Evolutionary conservation across 495 filamentous ascomycete genomes (phyloP).

Genomic region (Aspergillus campestris): DNA sequence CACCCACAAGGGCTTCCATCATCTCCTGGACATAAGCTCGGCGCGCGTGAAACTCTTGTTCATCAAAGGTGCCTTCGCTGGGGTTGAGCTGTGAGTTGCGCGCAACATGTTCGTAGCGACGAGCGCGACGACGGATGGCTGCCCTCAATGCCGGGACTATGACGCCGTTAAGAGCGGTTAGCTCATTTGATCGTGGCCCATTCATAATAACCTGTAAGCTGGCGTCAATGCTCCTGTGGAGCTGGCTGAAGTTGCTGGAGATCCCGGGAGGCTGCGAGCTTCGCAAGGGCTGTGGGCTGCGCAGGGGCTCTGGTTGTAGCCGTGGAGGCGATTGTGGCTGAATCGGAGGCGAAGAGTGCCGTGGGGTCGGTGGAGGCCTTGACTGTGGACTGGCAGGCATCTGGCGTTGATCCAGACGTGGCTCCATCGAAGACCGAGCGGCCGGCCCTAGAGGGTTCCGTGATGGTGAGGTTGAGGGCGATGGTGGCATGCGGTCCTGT

Average conservation of each 20-base stretch:
- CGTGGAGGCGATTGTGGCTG: constrained; percentile 25
- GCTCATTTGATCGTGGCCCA: constrained; percentile 16
- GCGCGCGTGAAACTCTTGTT: constrained; percentile 22
- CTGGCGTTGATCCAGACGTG: not conserved
- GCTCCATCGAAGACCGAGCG: not conserved
- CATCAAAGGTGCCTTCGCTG: constrained; percentile 6
- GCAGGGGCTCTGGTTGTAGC: constrained; percentile 18
- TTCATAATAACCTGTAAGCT: constrained; percentile 10
- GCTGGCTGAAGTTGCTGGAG: not conserved
- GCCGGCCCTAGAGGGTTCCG: constrained; percentile 25
- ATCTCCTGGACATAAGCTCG: constrained; percentile 72
- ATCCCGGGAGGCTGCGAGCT: constrained; percentile 1
- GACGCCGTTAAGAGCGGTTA: constrained; percentile 67
- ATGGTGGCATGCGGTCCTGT: constrained; percentile 26
- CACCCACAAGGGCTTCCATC: constrained; percentile 67
- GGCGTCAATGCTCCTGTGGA: not conserved
- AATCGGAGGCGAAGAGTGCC: not conserved
- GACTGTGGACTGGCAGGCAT: no score
- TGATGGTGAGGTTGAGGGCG: constrained; percentile 26
- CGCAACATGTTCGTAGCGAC: constrained; percentile 14
- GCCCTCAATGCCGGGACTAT: constrained; percentile 86
- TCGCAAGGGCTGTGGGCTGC: constrained; percentile 9
- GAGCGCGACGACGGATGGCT: constrained; percentile 68
- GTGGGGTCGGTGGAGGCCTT: no score
- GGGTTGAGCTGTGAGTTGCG: constrained; percentile 4